Base-by-base conservation (phyloP, 1,284 basidiomycete genomes). In the Nidula niveotomentosa region DNA sequence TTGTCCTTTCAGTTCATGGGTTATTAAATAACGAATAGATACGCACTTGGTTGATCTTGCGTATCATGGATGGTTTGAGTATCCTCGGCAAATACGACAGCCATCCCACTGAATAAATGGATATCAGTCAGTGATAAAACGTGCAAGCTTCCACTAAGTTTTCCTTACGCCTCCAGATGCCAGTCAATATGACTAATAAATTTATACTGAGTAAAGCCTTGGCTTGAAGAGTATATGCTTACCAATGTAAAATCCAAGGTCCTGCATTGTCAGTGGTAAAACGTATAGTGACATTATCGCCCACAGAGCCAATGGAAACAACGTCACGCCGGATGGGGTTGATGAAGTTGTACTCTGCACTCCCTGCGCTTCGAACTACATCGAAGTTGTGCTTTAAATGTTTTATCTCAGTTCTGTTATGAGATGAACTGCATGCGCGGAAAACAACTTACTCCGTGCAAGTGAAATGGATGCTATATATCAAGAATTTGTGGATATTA, bases 161-260 rank as follows among this genome's bases (percentile, higher is more conserved):
- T 36, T 15, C 54, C 60, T 52, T 36, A 63, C 62, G 37, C 35
- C 17, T 53, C 52, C 12, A 73, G 58, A 61, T 72, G 68, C 65
- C 69, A 69, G 53, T 69, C 66, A 45, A 71, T 65, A 50, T 70
- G 69, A 58, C 66, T 68, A 45, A 8, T 35, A 49, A 46, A 13
- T 41, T 35, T 15, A 56, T 43, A 37, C 6, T 41, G 13, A 43
- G 5, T 45, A 9, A 52, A 34, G 15, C 39, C n/a, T 35, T n/a
- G 1, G 36, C 18, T 12, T 2, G 4, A 33, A 10, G 48, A 41
- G 36, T 53, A 15, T 41, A 10, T 8, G 10, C 45, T 23, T 46
- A 46, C 45, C 77, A 77, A 60, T 79, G 76, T 34, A 79, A 59
- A 60, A 79, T 68, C 77, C 78, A 79, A 3, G 78, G 78, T 0